Conservation (phyloP, 495 filamentous ascomycete genomes). For the Hypomontagnella submonticulosa region DNA sequence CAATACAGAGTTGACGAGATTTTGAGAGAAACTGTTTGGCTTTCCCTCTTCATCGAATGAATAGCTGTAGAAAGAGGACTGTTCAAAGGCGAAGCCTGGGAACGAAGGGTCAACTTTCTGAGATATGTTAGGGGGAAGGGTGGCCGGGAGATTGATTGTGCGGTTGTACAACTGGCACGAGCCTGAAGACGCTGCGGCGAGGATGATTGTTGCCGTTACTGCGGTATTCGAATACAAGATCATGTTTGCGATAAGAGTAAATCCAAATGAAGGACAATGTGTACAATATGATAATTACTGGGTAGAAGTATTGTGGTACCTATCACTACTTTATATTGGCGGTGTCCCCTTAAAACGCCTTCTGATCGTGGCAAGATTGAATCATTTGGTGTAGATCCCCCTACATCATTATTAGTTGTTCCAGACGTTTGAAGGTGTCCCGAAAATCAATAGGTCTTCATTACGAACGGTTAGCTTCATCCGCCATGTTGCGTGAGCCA, state of each 20-base stretch:
- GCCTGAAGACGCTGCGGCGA: background rate
- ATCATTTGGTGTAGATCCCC: background rate
- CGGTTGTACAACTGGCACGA: constrained; percentile 6
- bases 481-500: background rate
- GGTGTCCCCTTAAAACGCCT: background rate
- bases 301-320: background rate
- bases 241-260: constrained; percentile 2
- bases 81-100: constrained; percentile 11
- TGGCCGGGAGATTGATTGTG: background rate
- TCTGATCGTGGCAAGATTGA: background rate
- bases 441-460: constrained; percentile 1
- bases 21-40: constrained; percentile 10
- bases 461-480: background rate
- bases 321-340: too few species aligned
- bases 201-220: background rate
- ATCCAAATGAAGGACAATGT: background rate
- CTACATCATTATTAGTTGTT: background rate
- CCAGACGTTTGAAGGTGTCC: background rate
- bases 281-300: background rate
- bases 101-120: constrained; percentile 11
- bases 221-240: background rate
- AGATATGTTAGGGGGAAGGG: background rate
- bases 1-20: constrained; percentile 13
- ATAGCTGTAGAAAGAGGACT: constrained; percentile 13
- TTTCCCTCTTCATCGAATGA: constrained; percentile 16